Percentiles rank a stretch among this genome's conserved stretches.
Evolutionary conservation across 2,329 filamentous ascomycete species (phyloP).

Genomic region (Colletotrichum lentis): DNA sequence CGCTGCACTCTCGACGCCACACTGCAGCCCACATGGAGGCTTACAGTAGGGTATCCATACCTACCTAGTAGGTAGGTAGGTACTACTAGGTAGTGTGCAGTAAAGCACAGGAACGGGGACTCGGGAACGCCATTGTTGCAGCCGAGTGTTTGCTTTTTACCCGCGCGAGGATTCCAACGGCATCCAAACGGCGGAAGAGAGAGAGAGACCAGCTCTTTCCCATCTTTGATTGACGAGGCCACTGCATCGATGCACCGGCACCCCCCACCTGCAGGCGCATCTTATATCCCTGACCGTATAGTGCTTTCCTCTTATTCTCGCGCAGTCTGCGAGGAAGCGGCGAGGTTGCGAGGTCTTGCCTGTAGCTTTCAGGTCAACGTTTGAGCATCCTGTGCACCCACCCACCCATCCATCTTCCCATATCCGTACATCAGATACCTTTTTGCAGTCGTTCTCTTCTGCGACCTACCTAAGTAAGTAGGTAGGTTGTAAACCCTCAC

Average conservation of each 20-base stretch:
- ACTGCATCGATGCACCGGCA: conserved; percentile 2
- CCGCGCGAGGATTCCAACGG: conserved; percentile 9
- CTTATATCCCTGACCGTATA: conserved; percentile 3
- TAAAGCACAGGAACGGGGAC: conserved; percentile 8
- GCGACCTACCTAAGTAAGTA: not conserved
- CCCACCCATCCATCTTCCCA: not conserved
- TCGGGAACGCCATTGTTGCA: conserved; percentile 11
- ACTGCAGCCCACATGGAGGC: too few species aligned
- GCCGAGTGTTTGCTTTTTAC: conserved; percentile 28
- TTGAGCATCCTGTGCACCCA: not conserved
- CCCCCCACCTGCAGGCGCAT: not conserved
- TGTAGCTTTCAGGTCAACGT: conserved; percentile 3
- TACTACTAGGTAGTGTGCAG: not conserved
- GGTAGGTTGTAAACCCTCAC: not conserved
- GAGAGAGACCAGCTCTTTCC: not conserved
- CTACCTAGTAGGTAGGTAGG: too few species aligned
- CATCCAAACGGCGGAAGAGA: too few species aligned
- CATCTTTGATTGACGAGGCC: not conserved
- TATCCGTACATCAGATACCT: not conserved
- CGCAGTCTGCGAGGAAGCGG: not conserved
- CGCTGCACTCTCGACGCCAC: not conserved
- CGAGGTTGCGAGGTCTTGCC: conserved; percentile 4
- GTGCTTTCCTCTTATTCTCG: conserved; percentile 19
- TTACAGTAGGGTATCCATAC: not conserved
- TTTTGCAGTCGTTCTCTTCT: not conserved